Evolutionary conservation across 345 rosid genomes (phyloP), one percentile per base, ranked within the genome.

Genomic region (Clausena lansium): DNA sequence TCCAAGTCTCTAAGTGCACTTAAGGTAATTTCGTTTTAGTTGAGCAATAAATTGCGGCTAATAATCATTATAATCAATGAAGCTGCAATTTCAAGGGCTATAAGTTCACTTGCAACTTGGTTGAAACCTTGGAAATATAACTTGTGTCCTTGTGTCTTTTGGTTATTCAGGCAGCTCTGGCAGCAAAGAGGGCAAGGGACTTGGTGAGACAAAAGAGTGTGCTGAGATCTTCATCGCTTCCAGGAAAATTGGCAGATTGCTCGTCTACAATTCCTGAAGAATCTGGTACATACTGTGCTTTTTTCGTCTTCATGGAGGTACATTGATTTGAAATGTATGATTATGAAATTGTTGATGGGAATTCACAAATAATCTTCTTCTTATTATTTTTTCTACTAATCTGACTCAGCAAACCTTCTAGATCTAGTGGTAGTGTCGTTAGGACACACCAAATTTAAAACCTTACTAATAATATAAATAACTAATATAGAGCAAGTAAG

Each of bases 241-340:
- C 99, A 66, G 99, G 99, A 76, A 97, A 97, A 87, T 85, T 97
- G 70, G 92, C 99, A 82, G 99, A 97, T 85, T 97, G 99, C 80
- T 93, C 99, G 32, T 94, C 96, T 10, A 72, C 95, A 71, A 86
- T 89, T 85, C 98, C 99, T 76, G 97, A 90, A 89, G 98, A 91
- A 78, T 87, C 94, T 81, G 99, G 98, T 97, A 87, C 41, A 36
- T 73, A 66, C 61, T 57, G 36, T 45, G 65, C 36, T 68, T 2
- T 9, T 30, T 67, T 41, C 52, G 25, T 58, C 60, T 55, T 76
- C 27, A 67, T 14, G 19, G 55, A 35, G 11, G 28, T n/a, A 57
- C 41, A 39, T 27, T 27, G 36, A 67, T 55, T 57, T 52, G 22
- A 54, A 76, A n/a, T 76, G 10, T 62, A 76, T 36, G 36, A 36